Conservation (phyloP, 2,329 filamentous ascomycete genomes). For the Huntiella abstrusa region DNA sequence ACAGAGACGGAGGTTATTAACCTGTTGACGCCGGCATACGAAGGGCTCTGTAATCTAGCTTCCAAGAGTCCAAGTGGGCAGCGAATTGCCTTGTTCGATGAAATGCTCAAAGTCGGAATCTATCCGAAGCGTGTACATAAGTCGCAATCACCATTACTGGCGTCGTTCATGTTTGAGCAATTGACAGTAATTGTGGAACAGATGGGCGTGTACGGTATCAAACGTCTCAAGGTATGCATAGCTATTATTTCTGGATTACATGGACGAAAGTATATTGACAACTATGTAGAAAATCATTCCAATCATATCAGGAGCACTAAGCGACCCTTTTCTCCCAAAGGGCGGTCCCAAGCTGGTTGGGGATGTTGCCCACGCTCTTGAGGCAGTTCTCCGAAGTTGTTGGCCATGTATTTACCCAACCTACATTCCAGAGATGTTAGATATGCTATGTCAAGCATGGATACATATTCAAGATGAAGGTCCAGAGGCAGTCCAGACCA, state of each 20-base stretch:
- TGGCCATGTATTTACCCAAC: conserved; percentile 48
- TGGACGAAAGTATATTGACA: background rate
- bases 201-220: conserved; percentile 43
- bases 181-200: conserved; percentile 29
- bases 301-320: conserved; percentile 43
- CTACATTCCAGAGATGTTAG: conserved; percentile 26
- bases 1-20: conserved; percentile 48
- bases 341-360: conserved; percentile 32
- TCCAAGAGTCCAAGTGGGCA: conserved; percentile 15
- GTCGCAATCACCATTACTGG: conserved; percentile 36
- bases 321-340: conserved; percentile 45
- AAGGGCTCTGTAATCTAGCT: conserved; percentile 33
- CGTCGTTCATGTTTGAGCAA: conserved; percentile 34
- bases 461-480: conserved; percentile 27
- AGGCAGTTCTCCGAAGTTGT: conserved; percentile 38
- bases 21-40: conserved; percentile 47
- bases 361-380: conserved; percentile 33
- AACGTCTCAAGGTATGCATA: conserved; percentile 42
- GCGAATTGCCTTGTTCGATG: conserved; percentile 29
- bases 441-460: conserved; percentile 44
- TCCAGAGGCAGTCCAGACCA: too few species aligned
- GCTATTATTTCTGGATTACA: background rate
- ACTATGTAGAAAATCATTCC: conserved; percentile 41
- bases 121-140: conserved; percentile 37
- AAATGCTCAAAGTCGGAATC: conserved; percentile 35